Evolutionary conservation across 2,329 filamentous ascomycete species (phyloP).

Genomic region (Colletotrichum graminicola): DNA sequence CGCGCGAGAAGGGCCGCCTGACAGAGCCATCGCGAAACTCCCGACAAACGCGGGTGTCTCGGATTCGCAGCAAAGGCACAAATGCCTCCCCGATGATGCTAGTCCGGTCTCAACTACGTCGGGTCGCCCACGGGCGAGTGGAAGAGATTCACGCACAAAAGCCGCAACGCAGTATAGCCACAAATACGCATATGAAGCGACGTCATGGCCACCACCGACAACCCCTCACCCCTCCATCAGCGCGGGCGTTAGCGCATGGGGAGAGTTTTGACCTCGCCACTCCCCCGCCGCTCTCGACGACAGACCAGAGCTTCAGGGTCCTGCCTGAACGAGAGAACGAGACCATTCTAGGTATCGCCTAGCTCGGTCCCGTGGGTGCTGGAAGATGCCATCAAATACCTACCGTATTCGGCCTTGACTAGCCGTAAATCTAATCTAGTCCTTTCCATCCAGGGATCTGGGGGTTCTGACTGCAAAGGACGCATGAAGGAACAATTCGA

Average conservation of each 20-base stretch:
- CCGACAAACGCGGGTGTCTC: conserved; percentile 11
- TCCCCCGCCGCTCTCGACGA: conserved; percentile 12
- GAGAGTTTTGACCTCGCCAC: conserved; percentile 1
- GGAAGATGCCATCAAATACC: conserved; percentile 15
- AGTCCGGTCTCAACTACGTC: conserved; percentile 29
- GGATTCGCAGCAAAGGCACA: conserved; percentile 7
- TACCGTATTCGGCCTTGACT: not conserved
- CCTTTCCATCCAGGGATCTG: not conserved
- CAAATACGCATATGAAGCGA: conserved; percentile 11
- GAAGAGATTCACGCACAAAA: conserved; percentile 37
- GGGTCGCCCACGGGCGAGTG: conserved; percentile 14
- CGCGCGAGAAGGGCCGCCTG: not conserved
- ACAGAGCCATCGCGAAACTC: not conserved
- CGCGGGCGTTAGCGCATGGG: conserved; percentile 12
- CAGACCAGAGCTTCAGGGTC: conserved; percentile 31
- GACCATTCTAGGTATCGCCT: not conserved
- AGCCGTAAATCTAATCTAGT: not conserved
- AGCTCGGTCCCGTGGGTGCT: conserved; percentile 7
- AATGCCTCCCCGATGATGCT: conserved; percentile 25
- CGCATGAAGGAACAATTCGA: conserved; percentile 33
- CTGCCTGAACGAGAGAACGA: conserved; percentile 11
- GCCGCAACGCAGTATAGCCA: conserved; percentile 36
- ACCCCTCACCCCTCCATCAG: conserved; percentile 12
- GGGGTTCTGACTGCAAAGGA: conserved; percentile 24
- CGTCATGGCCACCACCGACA: conserved; percentile 30